phyloP scores from a whole-genome alignment of 768 basidiomycete species.

The Gelatoporia subvermispora region DNA sequence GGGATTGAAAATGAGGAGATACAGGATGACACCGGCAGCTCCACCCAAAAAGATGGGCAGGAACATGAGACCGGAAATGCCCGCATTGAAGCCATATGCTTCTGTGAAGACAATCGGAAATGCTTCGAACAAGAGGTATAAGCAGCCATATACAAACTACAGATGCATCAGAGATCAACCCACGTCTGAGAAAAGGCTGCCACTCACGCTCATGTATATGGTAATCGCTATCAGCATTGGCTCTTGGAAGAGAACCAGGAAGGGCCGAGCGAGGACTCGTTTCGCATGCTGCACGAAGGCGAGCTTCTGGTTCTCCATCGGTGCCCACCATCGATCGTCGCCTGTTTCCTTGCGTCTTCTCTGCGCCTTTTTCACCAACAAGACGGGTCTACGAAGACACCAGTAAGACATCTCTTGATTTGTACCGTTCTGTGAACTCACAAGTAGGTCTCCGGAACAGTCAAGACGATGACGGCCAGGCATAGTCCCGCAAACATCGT shows the following conservation, averaged over 20 bases:
- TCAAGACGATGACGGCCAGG: slow-evolving; percentile 43
- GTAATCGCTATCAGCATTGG: slow-evolving; percentile 61
- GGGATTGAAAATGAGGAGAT: slow-evolving; percentile 45
- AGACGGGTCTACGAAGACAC: slow-evolving; percentile 40
- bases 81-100: slow-evolving; percentile 47
- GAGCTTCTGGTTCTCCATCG: slow-evolving; percentile 40
- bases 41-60: slow-evolving; percentile 51
- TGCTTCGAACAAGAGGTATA: slow-evolving; percentile 58
- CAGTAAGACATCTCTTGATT: not conserved
- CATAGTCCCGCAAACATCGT: slow-evolving; percentile 50
- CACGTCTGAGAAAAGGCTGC: not conserved
- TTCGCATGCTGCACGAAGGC: slow-evolving; percentile 39
- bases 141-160: slow-evolving; percentile 58
- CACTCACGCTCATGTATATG: slow-evolving; percentile 53
- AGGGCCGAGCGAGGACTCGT: slow-evolving; percentile 49
- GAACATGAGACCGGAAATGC: slow-evolving; percentile 55
- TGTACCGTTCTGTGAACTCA: not conserved
- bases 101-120: slow-evolving; percentile 57
- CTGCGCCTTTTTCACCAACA: slow-evolving; percentile 50
- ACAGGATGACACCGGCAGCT: slow-evolving; percentile 19
- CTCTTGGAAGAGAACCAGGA: slow-evolving; percentile 56
- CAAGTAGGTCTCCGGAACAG: slow-evolving; percentile 61
- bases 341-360: slow-evolving; percentile 47
- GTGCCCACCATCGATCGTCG: slow-evolving; percentile 46
- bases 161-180: slow-evolving; percentile 1